These are phyloP conservation scores for Penicillium vulpinum DNA, from an alignment of 2,329 filamentous ascomycete genomes.

Conservation along the genomic window DNA sequence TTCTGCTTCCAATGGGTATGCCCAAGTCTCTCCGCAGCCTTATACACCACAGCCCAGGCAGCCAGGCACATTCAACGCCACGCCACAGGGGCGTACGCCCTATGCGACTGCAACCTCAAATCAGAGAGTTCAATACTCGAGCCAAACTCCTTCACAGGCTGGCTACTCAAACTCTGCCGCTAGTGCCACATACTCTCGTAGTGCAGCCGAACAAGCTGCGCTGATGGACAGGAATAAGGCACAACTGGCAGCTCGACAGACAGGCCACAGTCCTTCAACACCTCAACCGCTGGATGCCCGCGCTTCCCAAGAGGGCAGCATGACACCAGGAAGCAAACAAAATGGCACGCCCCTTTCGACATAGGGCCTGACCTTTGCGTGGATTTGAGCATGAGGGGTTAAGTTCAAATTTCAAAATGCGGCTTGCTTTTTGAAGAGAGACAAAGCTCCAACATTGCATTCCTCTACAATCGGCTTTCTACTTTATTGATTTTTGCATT, in stretches of 20 bases:
- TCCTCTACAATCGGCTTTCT: background rate
- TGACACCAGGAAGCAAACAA: conserved; percentile 35
- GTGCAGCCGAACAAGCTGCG: conserved; percentile 42
- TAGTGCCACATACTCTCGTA: conserved; percentile 39
- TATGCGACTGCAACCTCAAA: conserved; percentile 35
- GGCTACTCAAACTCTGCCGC: conserved; percentile 39
- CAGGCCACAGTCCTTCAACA: conserved; percentile 35
- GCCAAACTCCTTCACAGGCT: conserved; percentile 32
- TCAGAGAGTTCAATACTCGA: conserved; percentile 30
- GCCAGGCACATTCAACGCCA: conserved; percentile 32
- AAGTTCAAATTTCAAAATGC: conserved; percentile 3
- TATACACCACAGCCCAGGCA: conserved; percentile 40
- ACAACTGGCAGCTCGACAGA: conserved; percentile 36
- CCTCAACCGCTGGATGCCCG: conserved; percentile 35
- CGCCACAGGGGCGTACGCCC: conserved; percentile 37
- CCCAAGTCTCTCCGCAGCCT: conserved; percentile 37
- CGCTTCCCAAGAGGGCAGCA: conserved; percentile 37
- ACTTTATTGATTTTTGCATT: background rate
- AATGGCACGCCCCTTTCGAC: conserved; percentile 33
- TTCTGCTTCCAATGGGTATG: conserved; percentile 39
- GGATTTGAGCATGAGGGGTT: background rate
- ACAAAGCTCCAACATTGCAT: background rate
- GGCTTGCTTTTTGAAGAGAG: background rate
- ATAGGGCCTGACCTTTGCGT: conserved; percentile 8
- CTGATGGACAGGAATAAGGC: conserved; percentile 42